Conservation (phyloP, 441 rosid genomes). For the Francoa sonchifolia region DNA sequence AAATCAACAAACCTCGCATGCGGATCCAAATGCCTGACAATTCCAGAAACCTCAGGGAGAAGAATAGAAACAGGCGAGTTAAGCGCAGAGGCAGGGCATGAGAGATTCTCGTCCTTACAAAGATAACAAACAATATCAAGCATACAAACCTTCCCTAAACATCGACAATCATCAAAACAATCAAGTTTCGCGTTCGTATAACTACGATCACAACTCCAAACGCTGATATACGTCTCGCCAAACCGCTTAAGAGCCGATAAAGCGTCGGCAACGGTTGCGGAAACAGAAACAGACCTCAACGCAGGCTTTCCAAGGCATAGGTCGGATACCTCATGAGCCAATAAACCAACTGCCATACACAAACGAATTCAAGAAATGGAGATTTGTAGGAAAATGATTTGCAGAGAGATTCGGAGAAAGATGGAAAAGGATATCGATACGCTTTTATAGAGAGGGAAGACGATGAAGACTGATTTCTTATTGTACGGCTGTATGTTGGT, state of each 20-base stretch:
- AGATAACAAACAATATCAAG: constrained; percentile 44
- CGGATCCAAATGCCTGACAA: constrained; percentile 48
- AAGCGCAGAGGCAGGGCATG: constrained; percentile 32
- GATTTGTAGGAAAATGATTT: too few relatives aligned
- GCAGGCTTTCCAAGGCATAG: constrained; percentile 69
- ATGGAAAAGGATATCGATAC: too few relatives aligned
- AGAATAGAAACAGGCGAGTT: constrained; percentile 30
- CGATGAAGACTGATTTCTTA: too few relatives aligned
- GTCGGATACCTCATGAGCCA: constrained; percentile 40
- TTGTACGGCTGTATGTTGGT: too few relatives aligned
- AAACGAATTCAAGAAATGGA: too few relatives aligned
- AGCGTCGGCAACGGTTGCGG: constrained; percentile 51
- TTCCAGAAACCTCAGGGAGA: constrained; percentile 20
- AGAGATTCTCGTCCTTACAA: constrained; percentile 33
- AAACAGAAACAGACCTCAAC: constrained; percentile 34
- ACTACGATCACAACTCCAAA: constrained; percentile 43
- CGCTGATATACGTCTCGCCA: constrained; percentile 30
- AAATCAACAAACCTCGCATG: constrained; percentile 31
- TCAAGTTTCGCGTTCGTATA: background rate
- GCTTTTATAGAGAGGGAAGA: too few relatives aligned
- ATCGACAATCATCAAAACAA: constrained; percentile 30
- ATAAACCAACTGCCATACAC: constrained; percentile 61
- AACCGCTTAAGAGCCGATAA: constrained; percentile 29
- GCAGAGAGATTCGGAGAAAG: too few relatives aligned
- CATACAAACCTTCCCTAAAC: constrained; percentile 51